Evolutionary conservation across 768 basidiomycete species (phyloP).

Genomic region (Dendrothele bispora): DNA sequence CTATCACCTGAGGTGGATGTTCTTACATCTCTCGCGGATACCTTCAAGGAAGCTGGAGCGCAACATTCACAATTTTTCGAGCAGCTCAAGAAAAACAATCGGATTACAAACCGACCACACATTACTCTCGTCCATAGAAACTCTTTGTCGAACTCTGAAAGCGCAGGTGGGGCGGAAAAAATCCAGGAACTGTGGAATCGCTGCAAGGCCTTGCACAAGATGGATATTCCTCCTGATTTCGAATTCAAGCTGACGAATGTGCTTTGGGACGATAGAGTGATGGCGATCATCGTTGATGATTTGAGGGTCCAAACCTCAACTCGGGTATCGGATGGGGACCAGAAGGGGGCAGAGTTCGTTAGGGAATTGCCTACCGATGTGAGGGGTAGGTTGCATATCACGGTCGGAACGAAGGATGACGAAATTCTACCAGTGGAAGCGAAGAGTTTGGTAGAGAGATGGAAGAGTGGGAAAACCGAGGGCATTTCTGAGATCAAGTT

Average conservation of each 20-base stretch:
- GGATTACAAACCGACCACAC: conserved; percentile 69
- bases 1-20: conserved; percentile 72
- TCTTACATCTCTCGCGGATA: conserved; percentile 28
- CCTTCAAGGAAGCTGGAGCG: conserved; percentile 23
- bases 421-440: conserved; percentile 69
- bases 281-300: conserved; percentile 75
- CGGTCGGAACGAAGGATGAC: conserved; percentile 69
- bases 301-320: conserved; percentile 36
- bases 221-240: conserved; percentile 51
- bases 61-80: conserved; percentile 46
- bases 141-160: conserved; percentile 16
- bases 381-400: conserved; percentile 70
- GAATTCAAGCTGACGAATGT: conserved; percentile 58
- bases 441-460: conserved; percentile 57
- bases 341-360: conserved; percentile 48
- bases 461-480: conserved; percentile 37
- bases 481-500: conserved; percentile 11
- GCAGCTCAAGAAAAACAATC: conserved; percentile 37
- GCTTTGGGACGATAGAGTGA: conserved; percentile 76
- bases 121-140: conserved; percentile 83
- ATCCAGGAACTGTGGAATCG: conserved; percentile 47
- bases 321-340: conserved; percentile 9
- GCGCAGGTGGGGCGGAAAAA: conserved; percentile 20
- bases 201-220: conserved; percentile 45
- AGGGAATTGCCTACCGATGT: conserved; percentile 45